phyloP scores from a whole-genome alignment of 257 asterid species.

The Catharanthus roseus region DNA sequence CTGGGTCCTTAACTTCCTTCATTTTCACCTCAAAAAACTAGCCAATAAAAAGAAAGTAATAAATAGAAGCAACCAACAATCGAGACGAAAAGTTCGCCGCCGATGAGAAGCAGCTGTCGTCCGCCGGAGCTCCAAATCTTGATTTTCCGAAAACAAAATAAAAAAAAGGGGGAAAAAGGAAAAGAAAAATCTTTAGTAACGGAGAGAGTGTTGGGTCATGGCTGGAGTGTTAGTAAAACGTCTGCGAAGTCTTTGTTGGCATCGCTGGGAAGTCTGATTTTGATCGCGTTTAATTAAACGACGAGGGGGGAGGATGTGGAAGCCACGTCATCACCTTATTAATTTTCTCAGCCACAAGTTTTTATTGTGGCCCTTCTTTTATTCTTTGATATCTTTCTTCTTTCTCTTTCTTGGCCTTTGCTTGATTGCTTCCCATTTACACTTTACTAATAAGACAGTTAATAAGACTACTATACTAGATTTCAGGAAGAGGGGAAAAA shows the following conservation, averaged over 20 bases:
- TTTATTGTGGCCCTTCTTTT: slow-evolving; percentile 35
- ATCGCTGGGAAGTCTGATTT: slow-evolving; percentile 28
- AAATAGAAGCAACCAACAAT: neutral
- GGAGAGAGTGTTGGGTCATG: neutral
- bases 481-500: neutral
- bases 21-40: neutral
- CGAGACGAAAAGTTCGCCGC: neutral
- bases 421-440: neutral
- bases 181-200: neutral
- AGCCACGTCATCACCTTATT: slow-evolving; percentile 50
- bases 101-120: slow-evolving; percentile 6
- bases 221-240: slow-evolving; percentile 11
- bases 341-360: slow-evolving; percentile 66
- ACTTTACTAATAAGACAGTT: no score
- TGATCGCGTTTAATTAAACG: slow-evolving; percentile 33
- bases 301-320: slow-evolving; percentile 32
- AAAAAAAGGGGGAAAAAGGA: slow-evolving; percentile 1
- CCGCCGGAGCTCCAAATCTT: neutral
- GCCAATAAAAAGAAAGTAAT: no score
- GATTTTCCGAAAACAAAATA: no score
- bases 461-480: no score
- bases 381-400: slow-evolving; percentile 1
- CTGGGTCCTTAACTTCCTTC: slow-evolving; percentile 47
- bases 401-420: neutral
- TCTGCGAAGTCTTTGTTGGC: slow-evolving; percentile 44